Evolutionary conservation across 805 yeast species (phyloP).

Genomic region (Starmerella vaccinii): DNA sequence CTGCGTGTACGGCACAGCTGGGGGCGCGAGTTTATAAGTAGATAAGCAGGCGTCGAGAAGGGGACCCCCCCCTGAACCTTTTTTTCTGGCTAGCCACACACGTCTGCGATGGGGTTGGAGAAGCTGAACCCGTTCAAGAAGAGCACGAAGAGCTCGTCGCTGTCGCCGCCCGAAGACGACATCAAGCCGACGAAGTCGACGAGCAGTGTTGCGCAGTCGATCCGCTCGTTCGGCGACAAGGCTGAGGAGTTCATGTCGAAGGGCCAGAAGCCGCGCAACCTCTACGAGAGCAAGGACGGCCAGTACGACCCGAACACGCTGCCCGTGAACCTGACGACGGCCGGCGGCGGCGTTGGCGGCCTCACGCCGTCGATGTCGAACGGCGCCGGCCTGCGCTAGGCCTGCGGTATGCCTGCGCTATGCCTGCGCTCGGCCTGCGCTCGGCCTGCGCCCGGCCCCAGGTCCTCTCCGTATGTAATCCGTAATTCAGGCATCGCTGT

Average conservation of each 20-base stretch:
- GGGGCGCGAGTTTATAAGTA: background rate
- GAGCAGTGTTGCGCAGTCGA: constrained; percentile 14
- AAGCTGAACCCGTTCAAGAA: constrained; percentile 23
- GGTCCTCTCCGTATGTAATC: too few relatives aligned
- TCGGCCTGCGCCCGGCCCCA: too few relatives aligned
- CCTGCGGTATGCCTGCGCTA: too few relatives aligned
- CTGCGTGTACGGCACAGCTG: constrained; percentile 2
- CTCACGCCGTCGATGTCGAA: background rate
- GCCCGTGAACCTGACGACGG: background rate
- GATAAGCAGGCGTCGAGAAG: too few relatives aligned
- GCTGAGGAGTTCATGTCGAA: constrained; percentile 15
- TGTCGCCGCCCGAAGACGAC: constrained; percentile 6
- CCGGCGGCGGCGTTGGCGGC: constrained; percentile 5
- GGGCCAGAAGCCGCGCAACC: constrained; percentile 14
- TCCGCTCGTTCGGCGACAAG: constrained; percentile 18
- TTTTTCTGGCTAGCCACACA: background rate
- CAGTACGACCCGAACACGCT: background rate
- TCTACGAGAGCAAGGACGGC: constrained; percentile 6
- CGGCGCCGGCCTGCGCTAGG: constrained; percentile 2
- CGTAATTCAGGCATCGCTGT: too few relatives aligned
- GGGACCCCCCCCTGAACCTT: too few relatives aligned
- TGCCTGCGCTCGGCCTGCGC: too few relatives aligned
- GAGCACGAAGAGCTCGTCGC: constrained; percentile 5
- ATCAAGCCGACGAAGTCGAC: constrained; percentile 18
- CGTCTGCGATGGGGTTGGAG: constrained; percentile 14